Evolutionary conservation across 2,329 filamentous ascomycete genomes (phyloP), one percentile per base, ranked within the genome.

Genomic region (Exophiala lecanii-corni): DNA sequence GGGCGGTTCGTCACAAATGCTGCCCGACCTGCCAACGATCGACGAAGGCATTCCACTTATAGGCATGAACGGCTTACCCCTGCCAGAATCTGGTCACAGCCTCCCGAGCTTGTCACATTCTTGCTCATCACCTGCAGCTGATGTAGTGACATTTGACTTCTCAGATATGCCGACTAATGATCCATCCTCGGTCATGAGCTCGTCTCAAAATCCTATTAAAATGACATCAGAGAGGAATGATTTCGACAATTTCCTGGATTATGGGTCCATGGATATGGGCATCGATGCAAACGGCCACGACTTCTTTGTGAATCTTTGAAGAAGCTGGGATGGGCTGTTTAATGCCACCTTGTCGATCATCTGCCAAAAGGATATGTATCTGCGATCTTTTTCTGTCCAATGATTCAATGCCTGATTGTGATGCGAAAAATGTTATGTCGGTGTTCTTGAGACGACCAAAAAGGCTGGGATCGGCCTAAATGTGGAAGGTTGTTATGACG

Each of bases 221-320:
- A 43, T 49, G 12, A 42, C 43, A 17, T 28, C 32, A 16, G 47
- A 49, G 4, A 39, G 47, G 15, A 56, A 53, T 26, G 55, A 57
- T 6, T 57, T 57, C 28, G 55, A 57, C 39, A 49, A 45, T 18
- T 55, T 57, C 36, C 43, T 57, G 28, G 55, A 57, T 36, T 56
- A 55, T 39, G 49, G 49, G 16, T 31, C 45, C 28, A 51, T 55
- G 43, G 46, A 50, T 18, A 41, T 55, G 41, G 45, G 45, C 9
- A 19, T 55, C 16, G 52, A 55, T 32, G 19, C 43, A n/a, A 40
- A 42, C 9, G 20, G 32, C n/a, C 50, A 55, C 26, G 47, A 50
- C 16, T 55, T 53, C 47, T 55, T 55, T 33, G 34, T 37, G 26
- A 32, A 18, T 9, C 9, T 51, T 15, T 53, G 30, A 47, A 13